These are phyloP conservation scores for Podospora didyma DNA, from an alignment of 495 filamentous ascomycete species.

Conservation along the genomic window DNA sequence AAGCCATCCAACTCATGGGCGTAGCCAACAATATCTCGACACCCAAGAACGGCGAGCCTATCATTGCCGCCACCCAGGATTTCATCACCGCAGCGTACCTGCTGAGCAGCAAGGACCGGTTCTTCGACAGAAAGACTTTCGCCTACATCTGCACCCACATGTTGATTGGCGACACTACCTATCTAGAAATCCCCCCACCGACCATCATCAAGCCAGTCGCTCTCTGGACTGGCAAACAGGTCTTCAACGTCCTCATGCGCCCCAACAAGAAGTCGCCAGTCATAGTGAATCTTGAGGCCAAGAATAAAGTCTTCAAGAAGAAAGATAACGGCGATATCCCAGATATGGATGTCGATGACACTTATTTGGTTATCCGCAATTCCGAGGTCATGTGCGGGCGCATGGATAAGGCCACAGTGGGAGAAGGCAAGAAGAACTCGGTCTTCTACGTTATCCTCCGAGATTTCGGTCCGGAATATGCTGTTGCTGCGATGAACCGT, in stretches of 20 bases:
- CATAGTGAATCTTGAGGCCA: constrained; percentile 87
- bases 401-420: constrained; percentile 96
- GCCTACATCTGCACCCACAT: constrained; percentile 89
- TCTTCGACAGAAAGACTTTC: constrained; percentile 83
- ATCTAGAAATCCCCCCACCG: constrained; percentile 82
- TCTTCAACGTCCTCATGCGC: constrained; percentile 93
- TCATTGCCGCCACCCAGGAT: constrained; percentile 97
- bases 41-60: constrained; percentile 95
- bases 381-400: constrained; percentile 97
- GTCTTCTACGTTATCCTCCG: constrained; percentile 94
- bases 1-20: constrained; percentile 95
- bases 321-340: constrained; percentile 43
- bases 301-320: constrained; percentile 73
- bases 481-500: constrained; percentile 89
- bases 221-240: constrained; percentile 96
- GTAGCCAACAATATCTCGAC: constrained; percentile 95
- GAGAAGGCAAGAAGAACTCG: constrained; percentile 94
- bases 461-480: constrained; percentile 86
- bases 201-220: constrained; percentile 78
- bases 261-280: constrained; percentile 79
- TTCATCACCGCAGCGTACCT: constrained; percentile 96
- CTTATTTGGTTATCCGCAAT: constrained; percentile 87
- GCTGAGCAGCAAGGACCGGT: constrained; percentile 86
- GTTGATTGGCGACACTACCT: constrained; percentile 68
- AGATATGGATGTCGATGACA: constrained; percentile 81